Evolutionary conservation across 768 basidiomycete species (phyloP).

Genomic region (Tulasnella sp.): DNA sequence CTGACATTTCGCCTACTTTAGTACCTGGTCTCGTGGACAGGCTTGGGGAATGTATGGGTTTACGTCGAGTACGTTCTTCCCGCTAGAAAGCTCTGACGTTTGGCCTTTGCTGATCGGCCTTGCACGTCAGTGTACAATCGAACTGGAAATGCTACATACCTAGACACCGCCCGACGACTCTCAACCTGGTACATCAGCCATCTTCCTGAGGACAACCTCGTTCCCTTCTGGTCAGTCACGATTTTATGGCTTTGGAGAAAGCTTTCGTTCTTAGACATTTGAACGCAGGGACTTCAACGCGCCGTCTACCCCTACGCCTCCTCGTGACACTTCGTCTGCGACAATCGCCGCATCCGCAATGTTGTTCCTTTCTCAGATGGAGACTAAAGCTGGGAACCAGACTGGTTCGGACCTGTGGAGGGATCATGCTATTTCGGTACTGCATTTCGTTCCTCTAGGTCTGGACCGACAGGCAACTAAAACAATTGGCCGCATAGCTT

Average conservation of each 20-base stretch:
- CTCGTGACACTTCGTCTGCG: conserved; percentile 59
- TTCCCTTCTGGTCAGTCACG: conserved; percentile 55
- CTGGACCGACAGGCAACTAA: not conserved
- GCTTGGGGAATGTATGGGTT: conserved; percentile 66
- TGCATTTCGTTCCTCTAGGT: conserved; percentile 25
- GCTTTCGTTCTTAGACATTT: not conserved
- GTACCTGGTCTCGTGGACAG: conserved; percentile 70
- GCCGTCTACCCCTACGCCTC: conserved; percentile 46
- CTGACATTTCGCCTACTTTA: conserved; percentile 25
- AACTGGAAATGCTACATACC: conserved; percentile 44
- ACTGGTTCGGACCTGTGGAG: conserved; percentile 37
- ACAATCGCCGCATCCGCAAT: conserved; percentile 54
- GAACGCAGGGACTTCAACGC: conserved; percentile 62
- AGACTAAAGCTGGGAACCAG: conserved; percentile 31
- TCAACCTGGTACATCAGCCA: conserved; percentile 54
- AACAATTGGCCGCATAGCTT: not conserved
- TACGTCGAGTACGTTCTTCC: conserved; percentile 47
- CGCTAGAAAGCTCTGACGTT: not conserved
- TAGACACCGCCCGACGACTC: conserved; percentile 51
- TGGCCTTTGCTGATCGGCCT: not conserved
- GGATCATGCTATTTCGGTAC: conserved; percentile 44
- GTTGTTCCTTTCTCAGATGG: conserved; percentile 45
- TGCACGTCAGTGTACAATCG: conserved; percentile 47
- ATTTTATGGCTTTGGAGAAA: not conserved
- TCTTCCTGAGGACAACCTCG: conserved; percentile 46